Percentiles rank a stretch among this genome's conserved stretches.
These are phyloP conservation scores for Pichia kluyveri DNA, from an alignment of 805 yeast genomes.

Conservation along the genomic window DNA sequence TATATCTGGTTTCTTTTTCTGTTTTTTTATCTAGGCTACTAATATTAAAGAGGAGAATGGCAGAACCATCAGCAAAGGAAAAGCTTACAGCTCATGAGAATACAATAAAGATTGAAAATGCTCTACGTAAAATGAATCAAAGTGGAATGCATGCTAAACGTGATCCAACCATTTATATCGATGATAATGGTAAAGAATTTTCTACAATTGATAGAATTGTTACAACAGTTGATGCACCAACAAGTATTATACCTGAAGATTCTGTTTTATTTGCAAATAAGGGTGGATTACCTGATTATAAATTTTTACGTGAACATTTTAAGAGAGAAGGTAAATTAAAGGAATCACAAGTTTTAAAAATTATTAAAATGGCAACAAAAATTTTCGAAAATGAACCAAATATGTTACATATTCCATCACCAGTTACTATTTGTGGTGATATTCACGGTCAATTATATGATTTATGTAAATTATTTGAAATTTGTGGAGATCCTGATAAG, in stretches of 20 bases:
- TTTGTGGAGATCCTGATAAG: conserved; percentile 77
- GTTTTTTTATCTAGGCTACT: neutral
- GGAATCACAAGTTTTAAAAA: conserved; percentile 60
- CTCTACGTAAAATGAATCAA: conserved; percentile 17
- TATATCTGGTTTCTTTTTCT: neutral
- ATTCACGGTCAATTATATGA: conserved; percentile 95
- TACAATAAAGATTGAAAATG: conserved; percentile 44
- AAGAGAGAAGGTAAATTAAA: conserved; percentile 71
- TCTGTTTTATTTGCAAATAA: conserved; percentile 50
- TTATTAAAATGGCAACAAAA: conserved; percentile 56
- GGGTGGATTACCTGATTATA: conserved; percentile 64
- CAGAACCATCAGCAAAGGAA: conserved; percentile 7
- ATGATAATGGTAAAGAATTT: conserved; percentile 49
- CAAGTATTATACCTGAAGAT: conserved; percentile 54
- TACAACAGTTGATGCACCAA: conserved; percentile 55
- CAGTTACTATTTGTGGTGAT: conserved; percentile 94
- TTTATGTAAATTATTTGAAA: conserved; percentile 81
- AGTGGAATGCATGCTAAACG: neutral
- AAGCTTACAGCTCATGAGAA: conserved; percentile 30
- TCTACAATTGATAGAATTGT: conserved; percentile 53
- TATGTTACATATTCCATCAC: conserved; percentile 74
- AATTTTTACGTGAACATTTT: conserved; percentile 66
- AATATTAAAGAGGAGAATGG: neutral
- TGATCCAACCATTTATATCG: conserved; percentile 36
- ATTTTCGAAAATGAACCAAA: conserved; percentile 68